Conservation (phyloP, 176 grass and related monocot species). For the Cocos nucifera region DNA sequence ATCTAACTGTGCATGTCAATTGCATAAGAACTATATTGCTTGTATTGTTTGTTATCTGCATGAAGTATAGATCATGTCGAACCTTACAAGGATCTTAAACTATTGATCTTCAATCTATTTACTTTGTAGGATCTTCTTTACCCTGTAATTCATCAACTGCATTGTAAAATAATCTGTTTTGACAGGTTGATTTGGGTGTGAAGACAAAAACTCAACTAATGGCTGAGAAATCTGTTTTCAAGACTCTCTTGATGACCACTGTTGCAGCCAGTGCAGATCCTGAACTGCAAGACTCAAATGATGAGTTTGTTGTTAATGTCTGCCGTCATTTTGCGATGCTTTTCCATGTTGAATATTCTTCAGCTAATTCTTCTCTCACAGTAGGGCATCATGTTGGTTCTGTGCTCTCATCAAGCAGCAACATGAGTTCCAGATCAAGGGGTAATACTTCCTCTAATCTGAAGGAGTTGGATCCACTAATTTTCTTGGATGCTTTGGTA, state of each 20-base stretch:
- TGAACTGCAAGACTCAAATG: conserved; percentile 65
- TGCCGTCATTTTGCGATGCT: conserved; percentile 97
- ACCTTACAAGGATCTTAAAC: too few species aligned
- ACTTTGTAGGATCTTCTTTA: neutral
- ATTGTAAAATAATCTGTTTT: neutral
- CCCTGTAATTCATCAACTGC: neutral
- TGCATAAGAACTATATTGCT: too few species aligned
- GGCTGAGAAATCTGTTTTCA: conserved; percentile 97
- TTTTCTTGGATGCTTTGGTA: conserved; percentile 92
- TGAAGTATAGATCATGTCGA: too few species aligned
- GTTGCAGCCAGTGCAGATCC: conserved; percentile 69
- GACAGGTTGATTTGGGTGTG: conserved; percentile 88
- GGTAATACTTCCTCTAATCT: conserved; percentile 67
- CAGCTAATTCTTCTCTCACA: conserved; percentile 34
- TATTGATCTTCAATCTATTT: too few species aligned
- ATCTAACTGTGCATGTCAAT: too few species aligned
- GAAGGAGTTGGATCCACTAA: conserved; percentile 79
- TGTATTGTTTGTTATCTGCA: too few species aligned
- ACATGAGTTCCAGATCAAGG: conserved; percentile 55
- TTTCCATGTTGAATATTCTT: conserved; percentile 77
- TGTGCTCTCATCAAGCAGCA: conserved; percentile 38
- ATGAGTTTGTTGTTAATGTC: conserved; percentile 79
- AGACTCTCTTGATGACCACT: conserved; percentile 64
- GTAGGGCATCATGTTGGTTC: conserved; percentile 47
- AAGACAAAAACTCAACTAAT: conserved; percentile 98